phyloP scores from a whole-genome alignment of 225 moss, liverwort and hornwort genomes.

The Lunularia cruciata region DNA sequence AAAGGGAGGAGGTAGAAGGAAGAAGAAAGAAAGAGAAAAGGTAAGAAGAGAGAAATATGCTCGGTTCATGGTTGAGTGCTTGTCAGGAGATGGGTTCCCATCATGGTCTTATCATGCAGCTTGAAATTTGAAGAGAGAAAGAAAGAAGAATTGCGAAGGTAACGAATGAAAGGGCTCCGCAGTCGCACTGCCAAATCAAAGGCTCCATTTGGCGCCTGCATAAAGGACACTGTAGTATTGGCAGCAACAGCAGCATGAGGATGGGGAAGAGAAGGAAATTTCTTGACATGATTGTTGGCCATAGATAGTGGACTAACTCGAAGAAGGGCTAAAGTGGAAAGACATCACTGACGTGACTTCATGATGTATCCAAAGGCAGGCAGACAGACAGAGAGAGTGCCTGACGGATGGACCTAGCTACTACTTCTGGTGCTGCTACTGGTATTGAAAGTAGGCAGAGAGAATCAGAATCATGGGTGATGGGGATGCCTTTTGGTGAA shows the following conservation, averaged over 20 bases:
- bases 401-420: conserved; percentile 1
- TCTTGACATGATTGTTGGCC: background rate
- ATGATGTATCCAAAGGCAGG: background rate
- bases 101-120: conserved; percentile 1
- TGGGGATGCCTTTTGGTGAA: background rate
- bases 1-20: too few species aligned
- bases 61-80: background rate
- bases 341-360: background rate
- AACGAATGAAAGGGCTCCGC: background rate
- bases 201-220: background rate
- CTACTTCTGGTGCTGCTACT: too few species aligned
- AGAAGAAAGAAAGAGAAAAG: too few species aligned
- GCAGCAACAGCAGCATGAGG: background rate
- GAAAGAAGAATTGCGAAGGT: too few species aligned
- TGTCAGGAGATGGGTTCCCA: background rate
- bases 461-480: background rate
- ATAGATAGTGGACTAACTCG: conserved; percentile 3
- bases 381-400: background rate
- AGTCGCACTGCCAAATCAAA: conserved; percentile 1
- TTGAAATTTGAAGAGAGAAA: background rate
- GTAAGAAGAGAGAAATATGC: background rate
- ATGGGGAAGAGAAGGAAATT: background rate
- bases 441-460: background rate
- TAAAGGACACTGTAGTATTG: too few species aligned
- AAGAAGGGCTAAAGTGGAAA: conserved; percentile 1